Conservation (phyloP, 371 early-diverging fungal species). For the Circinella umbellata region DNA sequence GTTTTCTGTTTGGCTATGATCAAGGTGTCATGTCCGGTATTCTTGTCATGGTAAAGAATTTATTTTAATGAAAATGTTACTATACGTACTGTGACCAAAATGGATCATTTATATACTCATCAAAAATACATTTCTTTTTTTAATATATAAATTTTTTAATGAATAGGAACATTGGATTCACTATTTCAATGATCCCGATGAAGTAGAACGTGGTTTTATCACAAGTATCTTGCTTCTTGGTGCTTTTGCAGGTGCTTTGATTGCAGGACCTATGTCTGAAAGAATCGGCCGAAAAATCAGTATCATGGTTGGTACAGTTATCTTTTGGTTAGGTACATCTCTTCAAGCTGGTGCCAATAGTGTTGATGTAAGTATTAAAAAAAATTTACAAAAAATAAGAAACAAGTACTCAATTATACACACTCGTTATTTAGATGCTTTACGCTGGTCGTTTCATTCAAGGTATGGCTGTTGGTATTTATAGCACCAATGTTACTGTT, state of each 20-base stretch:
- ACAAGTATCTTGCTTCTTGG: constrained; percentile 46
- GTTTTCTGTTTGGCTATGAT: constrained; percentile 49
- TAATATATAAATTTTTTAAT: no score
- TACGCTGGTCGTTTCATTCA: constrained; percentile 47
- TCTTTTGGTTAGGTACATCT: constrained; percentile 35
- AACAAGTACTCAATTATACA: neutral
- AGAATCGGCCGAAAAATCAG: constrained; percentile 41
- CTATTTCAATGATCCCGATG: constrained; percentile 33
- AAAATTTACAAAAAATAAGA: neutral
- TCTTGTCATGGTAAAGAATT: constrained; percentile 23
- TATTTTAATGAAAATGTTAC: no score
- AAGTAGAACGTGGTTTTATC: constrained; percentile 33
- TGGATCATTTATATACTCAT: no score
- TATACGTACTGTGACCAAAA: no score
- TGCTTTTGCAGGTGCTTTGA: constrained; percentile 39
- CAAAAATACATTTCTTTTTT: no score
- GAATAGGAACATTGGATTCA: constrained; percentile 23
- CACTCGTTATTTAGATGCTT: constrained; percentile 17
- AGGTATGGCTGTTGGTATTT: constrained; percentile 40
- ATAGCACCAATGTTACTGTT: constrained; percentile 39
- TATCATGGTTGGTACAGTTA: constrained; percentile 35
- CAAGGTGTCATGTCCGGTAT: constrained; percentile 38
- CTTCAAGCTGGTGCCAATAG: constrained; percentile 30
- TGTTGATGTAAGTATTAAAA: constrained; percentile 15
- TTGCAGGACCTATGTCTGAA: constrained; percentile 41